Conservation (phyloP, 2,329 filamentous ascomycete species). For the Plenodomus lindquistii region DNA sequence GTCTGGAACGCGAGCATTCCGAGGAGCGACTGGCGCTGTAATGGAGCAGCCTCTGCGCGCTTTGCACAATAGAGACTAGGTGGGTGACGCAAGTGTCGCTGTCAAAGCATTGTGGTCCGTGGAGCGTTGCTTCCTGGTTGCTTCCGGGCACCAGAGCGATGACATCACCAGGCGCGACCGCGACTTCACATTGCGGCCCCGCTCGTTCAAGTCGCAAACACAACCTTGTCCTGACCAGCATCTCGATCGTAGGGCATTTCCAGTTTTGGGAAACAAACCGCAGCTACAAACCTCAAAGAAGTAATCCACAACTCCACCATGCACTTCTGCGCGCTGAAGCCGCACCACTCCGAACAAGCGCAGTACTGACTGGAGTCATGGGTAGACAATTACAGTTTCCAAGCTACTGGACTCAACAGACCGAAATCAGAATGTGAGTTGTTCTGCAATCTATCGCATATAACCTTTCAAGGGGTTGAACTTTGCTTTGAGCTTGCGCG, state of each 20-base stretch:
- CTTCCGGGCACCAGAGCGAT: conserved; percentile 21
- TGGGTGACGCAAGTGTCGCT: not conserved
- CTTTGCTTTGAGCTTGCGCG: not conserved
- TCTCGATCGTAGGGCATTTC: conserved; percentile 10
- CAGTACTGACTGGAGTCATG: conserved; percentile 30
- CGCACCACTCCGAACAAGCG: conserved; percentile 4
- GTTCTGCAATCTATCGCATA: conserved; percentile 23
- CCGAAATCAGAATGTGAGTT: conserved; percentile 39
- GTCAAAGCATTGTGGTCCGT: not conserved
- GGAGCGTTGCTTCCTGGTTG: no score
- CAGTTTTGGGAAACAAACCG: conserved; percentile 8
- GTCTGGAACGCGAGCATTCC: not conserved
- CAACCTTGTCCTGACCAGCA: conserved; percentile 16
- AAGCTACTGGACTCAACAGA: conserved; percentile 1
- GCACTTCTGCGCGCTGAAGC: conserved; percentile 9
- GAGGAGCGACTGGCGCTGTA: not conserved
- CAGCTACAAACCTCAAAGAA: conserved; percentile 4
- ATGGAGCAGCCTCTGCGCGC: not conserved
- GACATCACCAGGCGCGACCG: conserved; percentile 25
- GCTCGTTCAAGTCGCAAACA: conserved; percentile 19
- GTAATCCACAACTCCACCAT: conserved; percentile 5
- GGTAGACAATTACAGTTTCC: conserved; percentile 20
- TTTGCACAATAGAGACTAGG: not conserved
- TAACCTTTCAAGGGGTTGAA: not conserved
- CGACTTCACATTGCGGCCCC: conserved; percentile 14